Conservation (phyloP, 345 rosid species). For the Salix brachista region DNA sequence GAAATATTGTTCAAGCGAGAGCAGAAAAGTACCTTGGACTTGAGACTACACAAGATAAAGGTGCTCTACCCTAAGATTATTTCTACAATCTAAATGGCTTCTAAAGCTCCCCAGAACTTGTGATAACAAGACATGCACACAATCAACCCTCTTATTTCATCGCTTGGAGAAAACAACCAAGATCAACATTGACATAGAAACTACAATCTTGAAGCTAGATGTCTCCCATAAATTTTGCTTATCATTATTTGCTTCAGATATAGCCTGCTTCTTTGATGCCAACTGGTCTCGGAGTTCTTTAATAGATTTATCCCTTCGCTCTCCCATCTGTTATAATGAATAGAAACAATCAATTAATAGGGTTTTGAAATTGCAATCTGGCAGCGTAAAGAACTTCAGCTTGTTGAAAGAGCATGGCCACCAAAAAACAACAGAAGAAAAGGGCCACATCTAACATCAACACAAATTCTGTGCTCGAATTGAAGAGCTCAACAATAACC, state of each 20-base stretch:
- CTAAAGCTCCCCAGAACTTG: constrained; percentile 15
- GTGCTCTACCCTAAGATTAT: constrained; percentile 1
- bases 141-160: constrained; percentile 14
- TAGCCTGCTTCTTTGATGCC: constrained; percentile 41
- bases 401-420: not conserved
- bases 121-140: constrained; percentile 7
- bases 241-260: constrained; percentile 21
- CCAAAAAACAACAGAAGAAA: not conserved
- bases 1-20: not conserved
- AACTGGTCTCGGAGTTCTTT: constrained; percentile 67
- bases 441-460: not conserved
- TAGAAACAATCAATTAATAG: not conserved
- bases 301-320: constrained; percentile 67
- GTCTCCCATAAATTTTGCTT: constrained; percentile 80
- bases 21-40: constrained; percentile 8
- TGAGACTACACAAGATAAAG: not conserved
- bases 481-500: not conserved
- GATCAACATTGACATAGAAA: constrained; percentile 83
- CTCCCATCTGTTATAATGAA: constrained; percentile 58
- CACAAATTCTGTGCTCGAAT: not conserved
- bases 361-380: not conserved
- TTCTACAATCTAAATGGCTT: constrained; percentile 29
- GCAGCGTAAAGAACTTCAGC: not conserved
- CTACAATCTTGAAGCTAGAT: constrained; percentile 73
- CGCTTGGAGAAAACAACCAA: constrained; percentile 74